Base-by-base conservation (phyloP, 805 yeast species). In the Wickerhamiella vanderwaltii region DNA sequence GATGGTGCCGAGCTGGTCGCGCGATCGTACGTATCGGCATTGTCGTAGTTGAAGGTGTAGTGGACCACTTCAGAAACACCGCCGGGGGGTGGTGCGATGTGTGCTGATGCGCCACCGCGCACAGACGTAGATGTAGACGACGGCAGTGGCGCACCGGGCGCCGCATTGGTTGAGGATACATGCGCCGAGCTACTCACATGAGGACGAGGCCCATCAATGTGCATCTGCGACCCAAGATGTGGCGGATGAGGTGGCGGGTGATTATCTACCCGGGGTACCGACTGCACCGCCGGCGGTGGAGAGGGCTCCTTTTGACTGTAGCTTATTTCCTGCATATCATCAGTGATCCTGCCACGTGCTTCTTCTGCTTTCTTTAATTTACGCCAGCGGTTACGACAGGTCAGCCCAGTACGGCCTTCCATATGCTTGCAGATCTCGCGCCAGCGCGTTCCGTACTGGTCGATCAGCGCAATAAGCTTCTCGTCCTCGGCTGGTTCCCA, bases 381-480 rank as follows among this genome's bases (percentile, higher is more conserved):
- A 51, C 95, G 71, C 95, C 95, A 87, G 47, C 95, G 68, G 60
- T 87, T 87, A 47, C 97, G 67, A 58, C 95, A 86, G 0, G 94
- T 84, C 44, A 87, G 68, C 47, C 91, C 77, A 4, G 96, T 94
- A 43, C 97, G 65, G 34, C 87, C 79, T 30, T 72, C 69, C 68
- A 87, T 73, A 36, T 74, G 77, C 32, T 62, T 54, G 1, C 93
- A 75, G 1, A 87, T 80, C 1, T 79, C 73, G 51, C 91, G 71
- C 97, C 97, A 87, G 55, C 81, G 79, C 0, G 95, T 83, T 24
- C 95, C 95, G 55, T 75, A 72, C 29, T 60, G 57, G 52, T 76
- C 75, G 17, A 85, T 87, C 51, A 75, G 69, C 34, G 68, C 66
- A n/a, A 85, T 73, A 41, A 87, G 63, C 44, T 63, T 60, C 29